phyloP scores from a whole-genome alignment of 495 filamentous ascomycete genomes.

The Astrothelium subdiscretum region DNA sequence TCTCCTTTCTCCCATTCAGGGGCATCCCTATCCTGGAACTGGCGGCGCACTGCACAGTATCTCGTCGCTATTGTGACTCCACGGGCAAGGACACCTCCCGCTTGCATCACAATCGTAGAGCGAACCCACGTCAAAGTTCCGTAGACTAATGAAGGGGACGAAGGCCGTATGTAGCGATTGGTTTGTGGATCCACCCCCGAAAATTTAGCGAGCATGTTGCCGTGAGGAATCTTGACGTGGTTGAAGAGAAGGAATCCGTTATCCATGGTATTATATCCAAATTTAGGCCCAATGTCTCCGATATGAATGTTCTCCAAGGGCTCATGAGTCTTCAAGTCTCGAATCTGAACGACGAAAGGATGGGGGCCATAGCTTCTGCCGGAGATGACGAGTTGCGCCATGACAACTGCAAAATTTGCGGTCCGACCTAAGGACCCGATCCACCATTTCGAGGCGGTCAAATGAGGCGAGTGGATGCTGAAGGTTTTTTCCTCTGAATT shows the following conservation, averaged over 20 bases:
- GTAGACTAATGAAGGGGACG: conserved; percentile 53
- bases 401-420: conserved; percentile 63
- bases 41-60: conserved; percentile 55
- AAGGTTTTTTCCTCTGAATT: conserved; percentile 56
- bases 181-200: conserved; percentile 49
- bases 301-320: conserved; percentile 58
- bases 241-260: conserved; percentile 67
- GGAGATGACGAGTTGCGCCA: conserved; percentile 55
- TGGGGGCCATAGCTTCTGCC: conserved; percentile 59
- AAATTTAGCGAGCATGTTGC: conserved; percentile 58
- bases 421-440: conserved; percentile 61
- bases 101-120: conserved; percentile 55
- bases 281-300: conserved; percentile 56
- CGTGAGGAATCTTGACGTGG: conserved; percentile 55
- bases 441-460: conserved; percentile 71
- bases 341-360: conserved; percentile 64
- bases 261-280: conserved; percentile 48
- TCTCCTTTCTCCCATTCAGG: conserved; percentile 41
- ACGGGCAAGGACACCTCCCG: conserved; percentile 55
- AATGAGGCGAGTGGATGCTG: conserved; percentile 51
- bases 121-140: conserved; percentile 65
- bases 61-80: conserved; percentile 65
- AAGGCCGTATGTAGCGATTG: conserved; percentile 50
- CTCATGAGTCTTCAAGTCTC: conserved; percentile 57
- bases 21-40: conserved; percentile 61